A percentile compares a stretch with the other conserved stretches of the same genome.
Conservation (phyloP, 495 filamentous ascomycete species). For the Penicillium fimorum region DNA sequence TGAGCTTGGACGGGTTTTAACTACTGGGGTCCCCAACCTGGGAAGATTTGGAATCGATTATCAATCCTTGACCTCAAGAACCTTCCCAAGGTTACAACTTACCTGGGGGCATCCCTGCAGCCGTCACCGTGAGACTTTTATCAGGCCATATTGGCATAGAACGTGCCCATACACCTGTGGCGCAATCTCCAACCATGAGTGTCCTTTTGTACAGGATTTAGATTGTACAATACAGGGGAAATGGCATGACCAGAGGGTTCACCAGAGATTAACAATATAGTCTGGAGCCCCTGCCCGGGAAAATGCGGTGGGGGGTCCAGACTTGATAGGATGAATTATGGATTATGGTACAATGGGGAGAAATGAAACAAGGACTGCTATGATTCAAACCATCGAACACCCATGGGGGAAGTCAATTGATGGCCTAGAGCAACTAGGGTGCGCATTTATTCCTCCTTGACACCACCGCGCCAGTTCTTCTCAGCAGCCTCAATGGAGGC, state of each 20-base stretch:
- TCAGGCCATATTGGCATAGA: constrained; percentile 6
- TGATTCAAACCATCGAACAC: constrained; percentile 8
- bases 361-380: constrained; percentile 2
- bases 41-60: constrained; percentile 3
- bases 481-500: constrained; percentile 88
- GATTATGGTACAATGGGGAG: constrained; percentile 14
- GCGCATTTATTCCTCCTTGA: constrained; percentile 78
- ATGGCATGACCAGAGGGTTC: background rate
- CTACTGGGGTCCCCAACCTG: background rate
- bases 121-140: background rate
- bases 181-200: background rate
- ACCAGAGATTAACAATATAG: background rate
- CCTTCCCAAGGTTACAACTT: background rate
- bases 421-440: background rate
- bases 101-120: background rate
- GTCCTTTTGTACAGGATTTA: background rate
- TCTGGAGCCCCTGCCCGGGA: background rate
- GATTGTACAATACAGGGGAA: constrained; percentile 7
- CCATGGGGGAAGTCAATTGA: background rate
- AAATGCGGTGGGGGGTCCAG: background rate
- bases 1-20: background rate
- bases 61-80: constrained; percentile 5
- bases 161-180: background rate
- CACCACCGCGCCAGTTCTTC: constrained; percentile 79
- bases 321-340: constrained; percentile 4